A percentile compares a stretch with the other conserved stretches of the same genome.
Conservation (phyloP, 495 filamentous ascomycete species). For the Penicillium pulvis region DNA sequence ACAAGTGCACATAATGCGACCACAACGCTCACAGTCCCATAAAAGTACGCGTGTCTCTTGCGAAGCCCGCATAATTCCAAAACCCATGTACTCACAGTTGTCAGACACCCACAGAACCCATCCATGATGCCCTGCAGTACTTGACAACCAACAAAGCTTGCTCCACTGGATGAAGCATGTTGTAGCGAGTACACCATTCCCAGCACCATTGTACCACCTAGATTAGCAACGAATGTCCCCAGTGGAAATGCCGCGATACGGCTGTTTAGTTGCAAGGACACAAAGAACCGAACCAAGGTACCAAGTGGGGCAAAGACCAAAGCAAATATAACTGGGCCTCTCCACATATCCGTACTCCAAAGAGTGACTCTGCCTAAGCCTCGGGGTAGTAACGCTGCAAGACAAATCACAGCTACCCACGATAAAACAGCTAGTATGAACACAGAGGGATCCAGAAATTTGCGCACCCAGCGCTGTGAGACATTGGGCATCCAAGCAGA, state of each 20-base stretch:
- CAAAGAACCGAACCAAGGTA: constrained; percentile 65
- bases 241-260: constrained; percentile 61
- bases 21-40: constrained; percentile 64
- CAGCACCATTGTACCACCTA: constrained; percentile 62
- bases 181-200: constrained; percentile 45
- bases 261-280: constrained; percentile 9
- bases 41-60: constrained; percentile 67
- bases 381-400: constrained; percentile 2
- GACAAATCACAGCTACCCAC: constrained; percentile 9
- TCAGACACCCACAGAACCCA: constrained; percentile 85
- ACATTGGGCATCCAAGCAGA: constrained; percentile 7
- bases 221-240: constrained; percentile 77
- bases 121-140: constrained; percentile 76
- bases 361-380: constrained; percentile 14
- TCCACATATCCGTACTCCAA: constrained; percentile 57
- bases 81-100: constrained; percentile 86
- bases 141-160: constrained; percentile 54
- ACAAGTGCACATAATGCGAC: constrained; percentile 64
- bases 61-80: constrained; percentile 64
- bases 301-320: constrained; percentile 76
- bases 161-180: constrained; percentile 13
- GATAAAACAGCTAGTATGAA: constrained; percentile 4
- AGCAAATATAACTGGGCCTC: constrained; percentile 67
- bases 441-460: constrained; percentile 1
- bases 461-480: constrained; percentile 3